Evolutionary conservation across 2,329 filamentous ascomycete species (phyloP).

Genomic region (Aspergillus terreus): DNA sequence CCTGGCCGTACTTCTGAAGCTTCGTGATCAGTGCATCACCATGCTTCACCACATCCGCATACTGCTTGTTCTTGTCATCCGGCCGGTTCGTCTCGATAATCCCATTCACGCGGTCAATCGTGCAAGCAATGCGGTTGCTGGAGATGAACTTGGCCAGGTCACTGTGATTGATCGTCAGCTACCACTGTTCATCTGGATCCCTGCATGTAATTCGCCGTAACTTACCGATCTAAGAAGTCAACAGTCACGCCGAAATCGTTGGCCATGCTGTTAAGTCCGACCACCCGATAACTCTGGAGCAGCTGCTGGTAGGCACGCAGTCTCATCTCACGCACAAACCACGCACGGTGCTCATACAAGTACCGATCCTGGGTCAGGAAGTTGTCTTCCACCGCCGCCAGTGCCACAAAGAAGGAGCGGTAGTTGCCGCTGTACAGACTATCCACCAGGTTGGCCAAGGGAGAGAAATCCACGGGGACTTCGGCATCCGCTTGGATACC

Average conservation of each 20-base stretch:
- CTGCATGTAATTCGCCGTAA: background rate
- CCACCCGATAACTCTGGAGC: slow-evolving; percentile 93
- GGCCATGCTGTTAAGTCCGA: slow-evolving; percentile 96
- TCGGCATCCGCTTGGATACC: slow-evolving; percentile 72
- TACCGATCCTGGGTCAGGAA: slow-evolving; percentile 95
- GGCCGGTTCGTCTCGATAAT: slow-evolving; percentile 97
- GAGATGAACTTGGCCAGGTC: slow-evolving; percentile 97
- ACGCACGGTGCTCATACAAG: slow-evolving; percentile 89
- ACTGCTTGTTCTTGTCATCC: slow-evolving; percentile 99
- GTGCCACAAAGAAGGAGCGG: slow-evolving; percentile 84
- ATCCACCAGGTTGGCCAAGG: slow-evolving; percentile 81
- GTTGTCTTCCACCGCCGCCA: slow-evolving; percentile 85
- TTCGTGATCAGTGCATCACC: slow-evolving; percentile 98
- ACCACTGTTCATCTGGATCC: background rate
- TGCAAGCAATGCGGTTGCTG: slow-evolving; percentile 88
- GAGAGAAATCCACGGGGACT: slow-evolving; percentile 79
- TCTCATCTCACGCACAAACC: slow-evolving; percentile 98
- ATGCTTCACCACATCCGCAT: slow-evolving; percentile 95
- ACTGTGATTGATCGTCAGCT: slow-evolving; percentile 46
- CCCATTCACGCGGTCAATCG: slow-evolving; percentile 93
- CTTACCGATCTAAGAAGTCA: slow-evolving; percentile 90
- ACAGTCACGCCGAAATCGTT: slow-evolving; percentile 95
- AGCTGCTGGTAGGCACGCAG: slow-evolving; percentile 94
- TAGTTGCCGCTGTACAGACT: slow-evolving; percentile 94
- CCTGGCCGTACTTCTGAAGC: slow-evolving; percentile 97